Evolutionary conservation across 1,139 yeast genomes (phyloP), one percentile per base, ranked within the genome.

Genomic region (Taphrina pruni): DNA sequence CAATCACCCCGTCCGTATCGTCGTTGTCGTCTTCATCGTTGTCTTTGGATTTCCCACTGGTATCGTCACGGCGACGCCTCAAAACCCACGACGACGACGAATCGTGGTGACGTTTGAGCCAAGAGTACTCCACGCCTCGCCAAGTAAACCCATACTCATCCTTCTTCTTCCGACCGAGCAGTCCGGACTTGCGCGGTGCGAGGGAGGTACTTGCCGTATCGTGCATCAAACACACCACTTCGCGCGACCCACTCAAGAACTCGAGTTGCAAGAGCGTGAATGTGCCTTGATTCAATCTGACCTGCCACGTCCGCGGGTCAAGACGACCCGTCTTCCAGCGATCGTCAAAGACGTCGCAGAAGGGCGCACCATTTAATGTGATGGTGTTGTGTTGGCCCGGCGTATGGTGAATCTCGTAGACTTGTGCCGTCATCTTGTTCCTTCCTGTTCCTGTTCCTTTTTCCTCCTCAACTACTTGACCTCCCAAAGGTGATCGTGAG

Each of bases 301-400:
- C 60, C 17, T 56, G 9, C 60, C 60, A 56, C 12, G 60, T 56
- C 14, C 50, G n/a, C 14, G 60, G 60, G 8, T 56, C 60, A 21
- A 41, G 12, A 1, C 20, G 46, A 2, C 48, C 50, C 2, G 50
- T 14, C 26, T 17, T 17, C 60, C 60, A 56, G 17, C 60, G 46
- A 17, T 56, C 60, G 48, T 56, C 60, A 41, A 56, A 56, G 48
- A 56, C 60, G 43, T 8, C 17, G 36, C 60, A 56, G 36, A 39
- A 56, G 21, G 46, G 48, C 17, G 11, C 12, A 38, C 20, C 60
- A 35, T 56, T 39, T 3, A 38, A 48, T 14, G 60, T 56, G 48
- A 56, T 56, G 32, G 3, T 17, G 48, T 56, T 56, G 46, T 56
- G 60, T 20, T 38, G 14, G 35, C 48, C 48, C 17, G 46, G 46